These are phyloP conservation scores for Zangia roseola DNA, from an alignment of 768 basidiomycete species.

Conservation along the genomic window DNA sequence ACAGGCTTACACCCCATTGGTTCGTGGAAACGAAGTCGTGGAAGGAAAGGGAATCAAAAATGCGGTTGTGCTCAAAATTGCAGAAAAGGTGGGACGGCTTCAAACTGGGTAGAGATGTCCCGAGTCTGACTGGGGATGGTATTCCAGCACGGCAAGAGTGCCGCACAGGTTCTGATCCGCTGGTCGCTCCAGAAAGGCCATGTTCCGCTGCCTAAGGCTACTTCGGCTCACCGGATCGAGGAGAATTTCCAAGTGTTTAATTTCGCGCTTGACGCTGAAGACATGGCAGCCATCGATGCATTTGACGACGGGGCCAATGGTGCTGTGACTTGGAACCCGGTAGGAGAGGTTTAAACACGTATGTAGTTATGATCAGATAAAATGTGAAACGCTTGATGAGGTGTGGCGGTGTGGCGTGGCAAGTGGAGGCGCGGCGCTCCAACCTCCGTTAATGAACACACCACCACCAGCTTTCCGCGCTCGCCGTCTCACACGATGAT, in stretches of 20 bases:
- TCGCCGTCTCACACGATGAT: constrained; percentile 26
- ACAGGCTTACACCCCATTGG: constrained; percentile 72
- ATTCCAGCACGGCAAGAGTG: constrained; percentile 26
- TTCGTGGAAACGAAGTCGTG: constrained; percentile 40
- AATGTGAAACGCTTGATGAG: not conserved
- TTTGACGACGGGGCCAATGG: constrained; percentile 71
- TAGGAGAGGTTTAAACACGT: constrained; percentile 40
- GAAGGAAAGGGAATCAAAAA: constrained; percentile 42
- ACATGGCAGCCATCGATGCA: constrained; percentile 61
- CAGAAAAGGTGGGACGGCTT: constrained; percentile 48
- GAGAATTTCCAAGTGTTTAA: constrained; percentile 75
- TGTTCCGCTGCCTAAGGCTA: constrained; percentile 78
- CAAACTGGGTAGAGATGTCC: not conserved
- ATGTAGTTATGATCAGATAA: not conserved
- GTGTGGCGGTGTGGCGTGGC: constrained; percentile 25
- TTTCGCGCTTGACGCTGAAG: constrained; percentile 62
- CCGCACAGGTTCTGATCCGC: constrained; percentile 48
- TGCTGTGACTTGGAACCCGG: constrained; percentile 81
- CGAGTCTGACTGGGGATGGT: not conserved
- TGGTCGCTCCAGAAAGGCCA: constrained; percentile 53
- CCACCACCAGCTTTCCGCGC: constrained; percentile 8
- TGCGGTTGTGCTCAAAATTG: constrained; percentile 47
- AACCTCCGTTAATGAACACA: constrained; percentile 21
- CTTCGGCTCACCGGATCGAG: constrained; percentile 59
- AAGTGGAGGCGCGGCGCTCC: constrained; percentile 9